These are phyloP conservation scores for Sphaerostilbella broomeana DNA, from an alignment of 2,329 filamentous ascomycete species.

Conservation along the genomic window DNA sequence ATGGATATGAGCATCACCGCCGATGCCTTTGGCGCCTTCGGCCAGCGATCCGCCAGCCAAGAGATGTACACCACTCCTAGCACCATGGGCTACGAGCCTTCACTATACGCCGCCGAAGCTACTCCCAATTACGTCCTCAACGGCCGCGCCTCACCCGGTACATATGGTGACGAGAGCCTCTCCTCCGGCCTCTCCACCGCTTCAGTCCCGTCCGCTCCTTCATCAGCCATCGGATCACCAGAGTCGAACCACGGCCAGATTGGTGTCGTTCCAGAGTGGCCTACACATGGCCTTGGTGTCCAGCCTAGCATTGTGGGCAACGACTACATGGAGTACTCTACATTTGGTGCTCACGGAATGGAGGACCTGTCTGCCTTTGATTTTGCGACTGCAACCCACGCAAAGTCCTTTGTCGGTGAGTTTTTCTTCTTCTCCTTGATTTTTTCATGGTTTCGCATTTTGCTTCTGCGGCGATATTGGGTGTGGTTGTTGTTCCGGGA, in stretches of 20 bases:
- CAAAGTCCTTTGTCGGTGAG: slow-evolving; percentile 54
- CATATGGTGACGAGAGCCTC: slow-evolving; percentile 44
- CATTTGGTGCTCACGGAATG: slow-evolving; percentile 40
- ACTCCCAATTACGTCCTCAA: slow-evolving; percentile 38
- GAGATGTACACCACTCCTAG: slow-evolving; percentile 24
- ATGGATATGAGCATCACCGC: slow-evolving; percentile 45
- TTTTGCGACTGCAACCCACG: slow-evolving; percentile 29
- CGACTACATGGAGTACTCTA: slow-evolving; percentile 51
- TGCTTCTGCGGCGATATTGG: not conserved
- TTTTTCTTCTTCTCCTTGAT: slow-evolving; percentile 22
- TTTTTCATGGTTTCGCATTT: not conserved
- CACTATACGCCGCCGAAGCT: slow-evolving; percentile 41
- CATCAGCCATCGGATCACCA: slow-evolving; percentile 61
- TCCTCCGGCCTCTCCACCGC: slow-evolving; percentile 55
- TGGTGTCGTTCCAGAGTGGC: slow-evolving; percentile 54
- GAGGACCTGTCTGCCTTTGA: slow-evolving; percentile 46
- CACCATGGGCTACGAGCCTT: slow-evolving; percentile 38
- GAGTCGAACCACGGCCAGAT: slow-evolving; percentile 54
- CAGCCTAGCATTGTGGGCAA: slow-evolving; percentile 58
- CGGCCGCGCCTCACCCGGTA: slow-evolving; percentile 40
- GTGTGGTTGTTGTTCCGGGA: not conserved
- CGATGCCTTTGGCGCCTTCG: slow-evolving; percentile 37
- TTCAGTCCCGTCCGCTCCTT: slow-evolving; percentile 57
- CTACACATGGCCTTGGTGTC: slow-evolving; percentile 47
- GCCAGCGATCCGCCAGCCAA: slow-evolving; percentile 24